These are phyloP conservation scores for Carallia pectinifolia DNA, from an alignment of 345 rosid species.

Conservation along the genomic window DNA sequence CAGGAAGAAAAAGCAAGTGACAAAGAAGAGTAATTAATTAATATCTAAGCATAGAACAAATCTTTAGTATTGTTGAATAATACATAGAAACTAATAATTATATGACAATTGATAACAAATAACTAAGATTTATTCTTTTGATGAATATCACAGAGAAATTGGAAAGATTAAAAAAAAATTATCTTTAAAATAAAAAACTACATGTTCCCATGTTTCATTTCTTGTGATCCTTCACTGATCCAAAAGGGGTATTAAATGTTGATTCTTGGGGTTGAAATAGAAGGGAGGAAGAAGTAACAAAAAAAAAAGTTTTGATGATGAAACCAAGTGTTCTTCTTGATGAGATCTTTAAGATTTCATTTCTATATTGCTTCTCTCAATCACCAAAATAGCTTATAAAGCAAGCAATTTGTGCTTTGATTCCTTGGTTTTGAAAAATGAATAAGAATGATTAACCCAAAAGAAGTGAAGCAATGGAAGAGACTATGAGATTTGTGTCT, in stretches of 20 bases:
- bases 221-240: not conserved
- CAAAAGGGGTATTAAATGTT: not conserved
- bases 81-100: too few species aligned
- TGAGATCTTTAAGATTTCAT: not conserved
- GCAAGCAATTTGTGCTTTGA: too few species aligned
- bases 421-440: not conserved
- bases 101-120: not conserved
- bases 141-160: not conserved
- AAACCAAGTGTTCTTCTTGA: not conserved
- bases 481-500: constrained; percentile 33
- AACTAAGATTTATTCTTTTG: not conserved
- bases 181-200: not conserved
- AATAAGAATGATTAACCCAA: constrained; percentile 24
- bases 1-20: not conserved
- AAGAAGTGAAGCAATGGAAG: constrained; percentile 42
- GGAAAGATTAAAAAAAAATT: not conserved
- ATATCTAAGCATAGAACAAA: not conserved
- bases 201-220: not conserved
- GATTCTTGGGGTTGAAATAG: not conserved
- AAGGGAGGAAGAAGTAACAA: not conserved
- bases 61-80: not conserved
- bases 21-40: not conserved
- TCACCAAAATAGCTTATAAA: too few species aligned
- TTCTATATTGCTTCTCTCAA: not conserved
- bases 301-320: not conserved